Conservation (phyloP, 202 grass and related monocot genomes). For the Sporobolus alterniflorus region DNA sequence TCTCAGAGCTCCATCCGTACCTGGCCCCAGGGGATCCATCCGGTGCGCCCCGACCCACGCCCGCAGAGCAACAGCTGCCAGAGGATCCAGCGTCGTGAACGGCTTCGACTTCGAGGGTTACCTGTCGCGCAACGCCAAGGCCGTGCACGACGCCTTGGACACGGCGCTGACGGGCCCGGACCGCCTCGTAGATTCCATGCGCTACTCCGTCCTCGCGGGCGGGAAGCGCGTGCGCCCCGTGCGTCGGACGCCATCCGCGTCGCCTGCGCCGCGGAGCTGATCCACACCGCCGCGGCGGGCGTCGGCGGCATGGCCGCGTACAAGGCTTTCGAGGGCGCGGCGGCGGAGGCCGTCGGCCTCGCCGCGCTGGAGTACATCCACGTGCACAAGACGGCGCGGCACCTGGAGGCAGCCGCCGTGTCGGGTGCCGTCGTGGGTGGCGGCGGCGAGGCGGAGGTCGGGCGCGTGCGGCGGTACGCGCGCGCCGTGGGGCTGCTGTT, state of each 20-base stretch:
- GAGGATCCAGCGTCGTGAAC: no score
- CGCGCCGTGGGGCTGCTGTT: conserved; percentile 38
- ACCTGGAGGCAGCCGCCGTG: conserved; percentile 47
- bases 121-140: conserved; percentile 27
- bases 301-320: conserved; percentile 36
- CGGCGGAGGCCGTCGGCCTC: not conserved
- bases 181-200: conserved; percentile 48
- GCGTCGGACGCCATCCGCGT: conserved; percentile 9
- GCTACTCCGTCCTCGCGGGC: conserved; percentile 61
- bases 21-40: no score
- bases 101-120: conserved; percentile 49
- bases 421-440: conserved; percentile 49
- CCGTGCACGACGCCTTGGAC: conserved; percentile 53
- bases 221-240: conserved; percentile 61
- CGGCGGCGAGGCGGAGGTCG: conserved; percentile 3
- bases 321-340: conserved; percentile 30
- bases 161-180: conserved; percentile 26
- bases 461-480: conserved; percentile 48
- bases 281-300: conserved; percentile 29
- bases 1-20: no score
- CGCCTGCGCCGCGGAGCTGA: conserved; percentile 65
- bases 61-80: no score
- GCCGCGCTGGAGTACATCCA: conserved; percentile 59
- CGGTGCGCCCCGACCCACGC: no score
- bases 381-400: conserved; percentile 56